phyloP scores from a whole-genome alignment of 768 basidiomycete genomes.

The Favolaschia claudopus region DNA sequence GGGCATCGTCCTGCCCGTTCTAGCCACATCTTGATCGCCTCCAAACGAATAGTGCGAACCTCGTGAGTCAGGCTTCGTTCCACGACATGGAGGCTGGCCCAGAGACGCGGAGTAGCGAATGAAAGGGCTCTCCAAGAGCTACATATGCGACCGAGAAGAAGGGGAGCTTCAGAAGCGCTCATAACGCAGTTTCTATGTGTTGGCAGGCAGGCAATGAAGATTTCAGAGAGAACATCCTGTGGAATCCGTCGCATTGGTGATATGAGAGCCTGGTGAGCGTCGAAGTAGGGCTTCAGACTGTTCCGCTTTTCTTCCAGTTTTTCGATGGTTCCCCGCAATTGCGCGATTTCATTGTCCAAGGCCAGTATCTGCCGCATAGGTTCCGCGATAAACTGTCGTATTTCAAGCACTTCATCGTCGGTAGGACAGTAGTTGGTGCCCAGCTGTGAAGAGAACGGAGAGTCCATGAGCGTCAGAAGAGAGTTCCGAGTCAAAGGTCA shows the following conservation, averaged over 20 bases:
- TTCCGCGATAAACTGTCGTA: neutral
- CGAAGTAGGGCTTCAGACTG: conserved; percentile 6
- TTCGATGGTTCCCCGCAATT: conserved; percentile 1
- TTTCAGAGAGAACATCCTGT: conserved; percentile 31
- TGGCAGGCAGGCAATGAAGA: conserved; percentile 37
- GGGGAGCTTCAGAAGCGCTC: conserved; percentile 26
- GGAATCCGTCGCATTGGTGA: conserved; percentile 34
- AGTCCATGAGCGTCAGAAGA: neutral
- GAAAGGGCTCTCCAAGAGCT: conserved; percentile 35
- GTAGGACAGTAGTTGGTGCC: conserved; percentile 12
- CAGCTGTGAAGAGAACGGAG: conserved; percentile 9
- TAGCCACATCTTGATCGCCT: neutral
- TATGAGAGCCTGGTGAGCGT: conserved; percentile 31
- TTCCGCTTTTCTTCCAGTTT: conserved; percentile 2
- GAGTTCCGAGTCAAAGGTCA: neutral
- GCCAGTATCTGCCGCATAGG: neutral
- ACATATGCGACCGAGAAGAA: conserved; percentile 36
- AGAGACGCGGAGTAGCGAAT: conserved; percentile 34
- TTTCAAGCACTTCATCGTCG: neutral
- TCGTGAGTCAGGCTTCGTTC: neutral
- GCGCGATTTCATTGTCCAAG: conserved; percentile 10
- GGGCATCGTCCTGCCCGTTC: neutral
- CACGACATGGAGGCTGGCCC: conserved; percentile 24
- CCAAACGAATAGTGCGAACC: neutral
- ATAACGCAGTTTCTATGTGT: conserved; percentile 23